Evolutionary conservation across 2,329 filamentous ascomycete species (phyloP), one percentile per base, ranked within the genome.

Genomic region (Pestalotiopsis sp.): DNA sequence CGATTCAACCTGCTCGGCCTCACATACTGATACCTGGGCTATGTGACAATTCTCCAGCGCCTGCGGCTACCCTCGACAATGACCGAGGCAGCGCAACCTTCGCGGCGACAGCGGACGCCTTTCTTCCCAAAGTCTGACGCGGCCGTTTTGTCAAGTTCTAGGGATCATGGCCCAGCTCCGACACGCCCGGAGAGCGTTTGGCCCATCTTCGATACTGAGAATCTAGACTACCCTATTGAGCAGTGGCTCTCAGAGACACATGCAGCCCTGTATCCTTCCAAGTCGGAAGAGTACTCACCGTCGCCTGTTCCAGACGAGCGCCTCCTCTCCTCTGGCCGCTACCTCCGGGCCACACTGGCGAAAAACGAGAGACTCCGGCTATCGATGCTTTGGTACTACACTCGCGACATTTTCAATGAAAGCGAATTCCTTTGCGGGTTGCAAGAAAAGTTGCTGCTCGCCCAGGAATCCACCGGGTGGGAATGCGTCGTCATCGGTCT

Each of bases 401-500:
- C 82, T 1, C 75, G 76, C 36, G 78, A 78, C 3, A 74, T 83
- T 9, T 71, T 80, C 12, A 72, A 81, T 7, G 81, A 85, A 65
- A 70, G 70, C 6, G 81, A 83, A 45, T 74, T 85, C 45, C 73
- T 84, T 17, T 77, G 76, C 2, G 77, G 79, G 0, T 70, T 85
- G 3, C 81, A 83, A 31, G 80, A 83, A 31, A 84, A 84, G 69
- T 77, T 81, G 0, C 73, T 76, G 17, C 73, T 85, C 2, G 81
- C 80, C 0, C 75, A 79, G 27, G 79, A 84, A 25, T 79, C 79
- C 0, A 78, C 80, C 4, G 82, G 77, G 7, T 85, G 83, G 83
- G 83, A 85, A 9, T 82, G 79, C 66, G 82, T 78, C n/a, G 80
- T 84, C 20, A 76, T 83, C 5, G 83, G 83, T 2, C 72, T 85